Base-by-base conservation (phyloP, 2,329 filamentous ascomycete species). In the Fulvia fulva region DNA sequence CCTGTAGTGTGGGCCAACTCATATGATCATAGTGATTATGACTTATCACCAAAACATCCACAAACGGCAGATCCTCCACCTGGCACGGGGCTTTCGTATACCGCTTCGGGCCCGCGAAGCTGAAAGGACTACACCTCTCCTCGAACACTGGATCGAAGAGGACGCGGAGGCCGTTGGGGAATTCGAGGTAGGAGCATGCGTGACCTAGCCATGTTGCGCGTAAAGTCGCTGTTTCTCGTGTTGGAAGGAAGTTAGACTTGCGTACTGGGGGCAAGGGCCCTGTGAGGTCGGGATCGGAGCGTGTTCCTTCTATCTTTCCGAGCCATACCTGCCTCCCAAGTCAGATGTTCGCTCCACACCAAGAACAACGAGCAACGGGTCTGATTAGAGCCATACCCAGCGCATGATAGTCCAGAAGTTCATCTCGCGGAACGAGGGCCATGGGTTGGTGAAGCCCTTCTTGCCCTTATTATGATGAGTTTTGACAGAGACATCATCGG, bases 111-210 rank as follows among this genome's bases (percentile, higher is more conserved):
- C 85, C 85, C 56, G 89, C 69, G 64, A 85, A 86, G 25, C 22
- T 25, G 65, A 93, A 80, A 0, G 93, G 93, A 28, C 87, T 87
- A 76, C 93, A 97, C 67, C 90, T 86, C 62, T 91, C 85, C 71
- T 93, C 90, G 65, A 97, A 96, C 32, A 97, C 92, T 1, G 93
- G 93, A 70, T 97, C 93, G 72, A 96, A 97, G 3, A 97, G 83
- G 3, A 96, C 90, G 55, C 93, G 86, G 54, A 97, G 79, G 0
- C 93, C 93, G 14, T 83, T 82, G 1, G 91, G 91, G 68, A 92
- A 97, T 74, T 97, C 93, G 66, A 96, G 85, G 69, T 90, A 92
- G 77, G 91, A 96, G 77, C 91, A 96, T 3, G 93, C 92, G 73
- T 97, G 93, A 34, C 93, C 93, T 2, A 97, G 85, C 93, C 93